Evolutionary conservation across 2,329 filamentous ascomycete species (phyloP), one percentile per base, ranked within the genome.

Genomic region (Diaporthe sp.): DNA sequence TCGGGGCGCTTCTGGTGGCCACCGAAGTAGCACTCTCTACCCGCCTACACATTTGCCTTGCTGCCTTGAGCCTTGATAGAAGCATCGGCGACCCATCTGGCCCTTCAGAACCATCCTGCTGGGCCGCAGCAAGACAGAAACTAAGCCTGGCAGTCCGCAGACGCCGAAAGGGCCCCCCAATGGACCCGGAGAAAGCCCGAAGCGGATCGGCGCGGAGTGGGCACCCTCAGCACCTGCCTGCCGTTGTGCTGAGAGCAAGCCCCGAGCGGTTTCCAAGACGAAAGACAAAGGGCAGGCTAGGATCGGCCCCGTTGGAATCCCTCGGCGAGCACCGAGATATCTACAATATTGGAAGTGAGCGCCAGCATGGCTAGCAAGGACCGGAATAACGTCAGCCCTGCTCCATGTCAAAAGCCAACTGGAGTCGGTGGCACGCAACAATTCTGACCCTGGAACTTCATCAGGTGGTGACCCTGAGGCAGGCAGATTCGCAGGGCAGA

Each of bases 141-240:
- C n/a, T 5, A 44, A 25, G 44, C 32, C 44, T 66, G 63, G n/a
- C 15, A 32, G 44, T 51, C 47, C 63, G 63, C 63, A 66, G 63
- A 53, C 37, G 63, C 63, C 63, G 63, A 68, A 25, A n/a, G 35
- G 42, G 44, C 47, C 39, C 44, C 32, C 25, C 30, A 37, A 39
- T 68, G 63, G 63, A 68, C 63, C 63, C 63, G 63, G 44, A 53
- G 50, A 68, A 68, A 37, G 32, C 63, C 63, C 63, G 47, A 51
- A 51, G 53, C 47, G 47, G 63, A 68, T 68, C 63, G 63, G 63
- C 63, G 63, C n/a, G 39, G 25, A 53, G 63, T 30, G 63, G 63
- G 63, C 63, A 53, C 32, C 44, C 32, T 22, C 22, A 37, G 22
- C 15, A 47, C 63, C 27, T 15, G 44, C 44, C 63, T 44, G 53